Percentiles rank a stretch among this genome's conserved stretches.
These are phyloP conservation scores for Backusella circina DNA, from an alignment of 192 early-diverging fungal species.

Conservation along the genomic window DNA sequence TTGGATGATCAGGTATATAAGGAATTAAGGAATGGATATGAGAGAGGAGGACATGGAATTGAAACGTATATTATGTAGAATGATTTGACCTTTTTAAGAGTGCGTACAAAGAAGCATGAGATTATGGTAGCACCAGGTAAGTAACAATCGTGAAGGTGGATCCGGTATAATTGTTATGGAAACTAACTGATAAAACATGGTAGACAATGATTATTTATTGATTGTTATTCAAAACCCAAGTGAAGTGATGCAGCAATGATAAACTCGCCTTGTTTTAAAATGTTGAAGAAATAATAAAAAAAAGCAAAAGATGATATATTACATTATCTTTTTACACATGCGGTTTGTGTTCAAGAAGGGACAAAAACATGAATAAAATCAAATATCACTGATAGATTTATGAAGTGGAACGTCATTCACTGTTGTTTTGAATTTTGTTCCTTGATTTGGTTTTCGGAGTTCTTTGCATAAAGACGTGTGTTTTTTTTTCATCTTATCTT, in stretches of 20 bases:
- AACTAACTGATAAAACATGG: neutral
- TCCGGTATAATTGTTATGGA: neutral
- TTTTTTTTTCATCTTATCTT: too few relatives aligned
- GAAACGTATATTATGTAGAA: conserved; percentile 50
- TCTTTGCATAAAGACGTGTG: too few relatives aligned
- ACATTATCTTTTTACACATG: too few relatives aligned
- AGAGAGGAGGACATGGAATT: neutral
- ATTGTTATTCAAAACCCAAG: conserved; percentile 78
- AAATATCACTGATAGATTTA: too few relatives aligned
- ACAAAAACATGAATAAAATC: too few relatives aligned
- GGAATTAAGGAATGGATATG: neutral
- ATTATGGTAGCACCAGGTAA: conserved; percentile 93
- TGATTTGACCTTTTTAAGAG: conserved; percentile 90
- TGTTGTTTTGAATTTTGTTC: too few relatives aligned
- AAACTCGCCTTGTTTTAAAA: neutral
- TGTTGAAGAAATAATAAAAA: neutral
- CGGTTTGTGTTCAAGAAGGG: too few relatives aligned
- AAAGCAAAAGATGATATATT: too few relatives aligned
- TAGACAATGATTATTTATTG: conserved; percentile 82
- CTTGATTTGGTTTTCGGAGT: too few relatives aligned
- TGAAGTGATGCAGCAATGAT: conserved; percentile 18
- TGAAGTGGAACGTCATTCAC: too few relatives aligned
- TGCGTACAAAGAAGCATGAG: conserved; percentile 93
- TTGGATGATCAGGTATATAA: conserved; percentile 76
- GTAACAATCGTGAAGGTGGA: neutral